Percentiles rank a stretch among this genome's conserved stretches.
Conservation (phyloP, 2,329 filamentous ascomycete genomes). For the Fusarium neocosmosporiellum region DNA sequence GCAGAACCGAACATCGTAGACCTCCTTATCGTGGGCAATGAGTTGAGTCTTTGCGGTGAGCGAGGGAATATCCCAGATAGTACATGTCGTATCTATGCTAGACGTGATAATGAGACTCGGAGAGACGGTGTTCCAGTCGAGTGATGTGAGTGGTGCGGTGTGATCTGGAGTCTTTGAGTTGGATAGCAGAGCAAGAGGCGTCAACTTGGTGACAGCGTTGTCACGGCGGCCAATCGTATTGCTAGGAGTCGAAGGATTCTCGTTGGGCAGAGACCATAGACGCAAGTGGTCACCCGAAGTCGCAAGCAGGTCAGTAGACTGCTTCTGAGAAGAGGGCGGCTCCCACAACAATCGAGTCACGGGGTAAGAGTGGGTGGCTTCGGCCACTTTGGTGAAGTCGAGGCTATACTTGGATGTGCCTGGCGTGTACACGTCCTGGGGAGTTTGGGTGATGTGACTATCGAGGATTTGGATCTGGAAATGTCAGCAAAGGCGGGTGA, state of each 20-base stretch:
- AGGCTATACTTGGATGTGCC: constrained; percentile 80
- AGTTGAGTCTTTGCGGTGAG: constrained; percentile 97
- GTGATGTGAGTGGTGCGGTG: constrained; percentile 92
- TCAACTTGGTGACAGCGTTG: constrained; percentile 79
- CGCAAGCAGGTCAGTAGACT: constrained; percentile 92
- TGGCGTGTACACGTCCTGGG: constrained; percentile 74
- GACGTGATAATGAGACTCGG: constrained; percentile 98
- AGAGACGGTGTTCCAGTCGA: constrained; percentile 98
- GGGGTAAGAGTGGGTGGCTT: constrained; percentile 97
- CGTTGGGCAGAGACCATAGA: constrained; percentile 88
- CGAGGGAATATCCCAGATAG: constrained; percentile 99
- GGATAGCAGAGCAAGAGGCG: constrained; percentile 89
- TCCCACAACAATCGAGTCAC: constrained; percentile 97
- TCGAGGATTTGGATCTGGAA: constrained; percentile 94
- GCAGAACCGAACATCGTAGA: constrained; percentile 98
- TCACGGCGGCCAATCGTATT: constrained; percentile 77
- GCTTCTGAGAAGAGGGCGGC: constrained; percentile 92
- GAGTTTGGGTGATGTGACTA: constrained; percentile 79
- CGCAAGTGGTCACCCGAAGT: constrained; percentile 95
- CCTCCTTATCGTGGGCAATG: constrained; percentile 98
- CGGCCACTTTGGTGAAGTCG: constrained; percentile 92
- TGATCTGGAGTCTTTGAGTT: constrained; percentile 99
- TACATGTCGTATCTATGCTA: constrained; percentile 98
- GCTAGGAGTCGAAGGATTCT: constrained; percentile 65
- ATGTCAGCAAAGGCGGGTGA: constrained; percentile 13